These are phyloP conservation scores for Mangifera indica DNA, from an alignment of 345 rosid species.

Conservation along the genomic window DNA sequence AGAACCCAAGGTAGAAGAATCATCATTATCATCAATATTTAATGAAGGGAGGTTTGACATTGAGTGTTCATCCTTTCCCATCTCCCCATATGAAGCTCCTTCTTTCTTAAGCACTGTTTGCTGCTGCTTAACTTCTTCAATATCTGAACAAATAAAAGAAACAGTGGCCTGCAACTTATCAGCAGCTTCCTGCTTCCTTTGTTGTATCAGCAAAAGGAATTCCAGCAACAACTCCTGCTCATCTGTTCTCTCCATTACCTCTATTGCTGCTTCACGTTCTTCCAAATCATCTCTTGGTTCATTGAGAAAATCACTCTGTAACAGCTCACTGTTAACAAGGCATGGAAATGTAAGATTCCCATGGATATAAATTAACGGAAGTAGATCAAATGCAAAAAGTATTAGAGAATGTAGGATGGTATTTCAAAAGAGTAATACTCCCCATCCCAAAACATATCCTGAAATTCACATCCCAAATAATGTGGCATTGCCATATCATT, in stretches of 20 bases:
- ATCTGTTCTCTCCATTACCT: constrained; percentile 72
- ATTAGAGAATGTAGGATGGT: not conserved
- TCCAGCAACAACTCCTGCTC: constrained; percentile 88
- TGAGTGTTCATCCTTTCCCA: constrained; percentile 44
- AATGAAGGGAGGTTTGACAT: constrained; percentile 41
- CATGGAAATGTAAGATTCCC: constrained; percentile 10
- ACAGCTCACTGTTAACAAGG: constrained; percentile 61
- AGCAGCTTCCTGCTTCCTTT: constrained; percentile 72
- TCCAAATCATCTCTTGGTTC: constrained; percentile 72
- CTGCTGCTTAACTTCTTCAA: constrained; percentile 71
- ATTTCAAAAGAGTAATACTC: not conserved
- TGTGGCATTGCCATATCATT: no score
- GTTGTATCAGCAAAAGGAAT: constrained; percentile 72
- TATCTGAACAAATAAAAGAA: constrained; percentile 73
- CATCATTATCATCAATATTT: constrained; percentile 40
- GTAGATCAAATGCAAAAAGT: not conserved
- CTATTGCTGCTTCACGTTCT: constrained; percentile 84
- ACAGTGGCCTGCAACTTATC: constrained; percentile 63
- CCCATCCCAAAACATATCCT: no score
- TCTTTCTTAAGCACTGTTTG: constrained; percentile 55
- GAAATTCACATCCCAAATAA: no score
- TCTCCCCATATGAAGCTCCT: constrained; percentile 37
- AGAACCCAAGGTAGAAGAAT: constrained; percentile 55
- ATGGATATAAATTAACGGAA: not conserved
- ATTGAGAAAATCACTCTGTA: constrained; percentile 75